phyloP scores from a whole-genome alignment of 2,329 filamentous ascomycete genomes.

The Myotisia sp. region DNA sequence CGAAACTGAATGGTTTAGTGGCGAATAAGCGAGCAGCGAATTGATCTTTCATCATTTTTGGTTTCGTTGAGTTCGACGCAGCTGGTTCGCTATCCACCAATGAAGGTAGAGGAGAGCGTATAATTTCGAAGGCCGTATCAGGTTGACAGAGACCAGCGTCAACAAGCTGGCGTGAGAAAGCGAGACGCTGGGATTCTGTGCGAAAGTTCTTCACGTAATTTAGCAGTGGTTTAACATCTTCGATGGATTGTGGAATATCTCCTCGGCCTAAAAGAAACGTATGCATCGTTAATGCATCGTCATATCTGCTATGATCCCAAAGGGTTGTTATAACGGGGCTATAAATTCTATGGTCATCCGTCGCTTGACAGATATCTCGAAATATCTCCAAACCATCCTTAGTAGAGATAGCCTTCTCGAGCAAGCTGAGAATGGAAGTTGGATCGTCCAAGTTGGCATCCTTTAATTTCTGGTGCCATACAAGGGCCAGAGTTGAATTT shows the following conservation, averaged over 20 bases:
- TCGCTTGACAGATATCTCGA: conserved; percentile 28
- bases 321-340: conserved; percentile 28
- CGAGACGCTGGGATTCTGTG: conserved; percentile 8
- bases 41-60: conserved; percentile 43
- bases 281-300: conserved; percentile 35
- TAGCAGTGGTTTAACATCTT: conserved; percentile 29
- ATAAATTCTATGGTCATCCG: conserved; percentile 30
- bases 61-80: not conserved
- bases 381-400: conserved; percentile 22
- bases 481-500: conserved; percentile 19
- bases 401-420: conserved; percentile 17
- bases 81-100: not conserved
- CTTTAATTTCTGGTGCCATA: conserved; percentile 27
- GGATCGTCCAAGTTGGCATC: conserved; percentile 19
- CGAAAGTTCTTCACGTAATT: conserved; percentile 24
- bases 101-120: not conserved
- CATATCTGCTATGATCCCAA: conserved; percentile 23
- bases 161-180: conserved; percentile 8
- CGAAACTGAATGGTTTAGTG: conserved; percentile 55
- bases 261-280: conserved; percentile 26
- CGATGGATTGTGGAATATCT: conserved; percentile 29
- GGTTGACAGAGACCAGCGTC: conserved; percentile 6
- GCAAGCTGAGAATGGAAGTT: conserved; percentile 19
- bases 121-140: not conserved
- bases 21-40: conserved; percentile 74